Base-by-base conservation (phyloP, 169 alveolate species). In the Plasmodium sp. region DNA sequence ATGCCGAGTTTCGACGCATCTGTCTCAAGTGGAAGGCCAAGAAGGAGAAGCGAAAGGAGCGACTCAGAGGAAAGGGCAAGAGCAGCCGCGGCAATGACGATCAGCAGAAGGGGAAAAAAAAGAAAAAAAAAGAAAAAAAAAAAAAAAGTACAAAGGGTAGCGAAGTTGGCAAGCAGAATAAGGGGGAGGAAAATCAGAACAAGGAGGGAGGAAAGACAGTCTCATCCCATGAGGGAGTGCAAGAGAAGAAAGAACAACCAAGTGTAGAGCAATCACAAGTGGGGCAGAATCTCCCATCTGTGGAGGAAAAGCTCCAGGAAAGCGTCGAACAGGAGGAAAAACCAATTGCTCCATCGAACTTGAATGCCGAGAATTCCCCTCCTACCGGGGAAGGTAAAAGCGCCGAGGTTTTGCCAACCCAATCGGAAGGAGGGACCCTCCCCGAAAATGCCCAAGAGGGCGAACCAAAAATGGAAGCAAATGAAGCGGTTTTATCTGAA, bases 21-120 rank as follows among this genome's bases (percentile, higher is more conserved):
- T 86, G 85, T 16, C 48, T 86, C n/a, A 86, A 79, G 45, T 86
- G 93, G 93, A 86, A 79, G 5, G 39, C 74, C 36, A 86, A 86
- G 45, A 86, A 86, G 67, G 71, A 36, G 41, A 86, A 77, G 48
- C 27, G 71, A 27, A 54, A 84, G 81, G 72, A 36, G n/a, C 34
- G 81, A 22, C 67, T 71, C 12, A 86, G 67, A 18, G 81, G 71
- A 31, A 83, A 33, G 31, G 72, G 34, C 48, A 58, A 58, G 45
- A 31, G n/a, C 48, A 41, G 51, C 10, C 72, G 73, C 0, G 43
- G 67, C 48, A 67, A 41, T 83, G 81, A 83, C 18, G 92, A 36
- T 48, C 10, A 81, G 36, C 31, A 54, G 18, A 54, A 77, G 67
- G 41, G 71, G 43, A 56, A 18, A 72, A 84, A 84, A 83, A 22